Conservation (phyloP, 73 alveolate genomes). For the Urostyla sp. region DNA sequence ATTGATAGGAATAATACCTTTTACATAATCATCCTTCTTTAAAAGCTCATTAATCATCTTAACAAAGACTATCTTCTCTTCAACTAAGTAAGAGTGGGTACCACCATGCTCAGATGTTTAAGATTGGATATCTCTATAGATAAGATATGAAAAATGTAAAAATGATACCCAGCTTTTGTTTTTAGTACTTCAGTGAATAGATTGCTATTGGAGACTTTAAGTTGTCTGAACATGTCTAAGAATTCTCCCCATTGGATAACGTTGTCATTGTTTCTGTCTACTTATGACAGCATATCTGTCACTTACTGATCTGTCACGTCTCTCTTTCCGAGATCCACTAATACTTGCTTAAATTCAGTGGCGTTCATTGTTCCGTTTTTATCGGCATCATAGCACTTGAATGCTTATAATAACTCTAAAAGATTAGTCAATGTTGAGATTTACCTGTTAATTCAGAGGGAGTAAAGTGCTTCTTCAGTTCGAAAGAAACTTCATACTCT, state of each 20-base stretch:
- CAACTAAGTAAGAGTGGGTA: slow-evolving; percentile 82
- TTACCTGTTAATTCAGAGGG: slow-evolving; percentile 61
- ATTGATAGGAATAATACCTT: slow-evolving; percentile 88
- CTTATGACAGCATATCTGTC: slow-evolving; percentile 30
- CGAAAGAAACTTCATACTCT: slow-evolving; percentile 58
- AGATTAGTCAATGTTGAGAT: background rate
- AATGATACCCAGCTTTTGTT: slow-evolving; percentile 31
- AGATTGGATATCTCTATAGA: slow-evolving; percentile 1
- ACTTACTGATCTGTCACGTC: slow-evolving; percentile 56
- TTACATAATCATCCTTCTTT: slow-evolving; percentile 84
- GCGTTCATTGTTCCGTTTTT: slow-evolving; percentile 60
- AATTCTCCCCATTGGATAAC: slow-evolving; percentile 59
- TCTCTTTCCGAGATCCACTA: slow-evolving; percentile 58
- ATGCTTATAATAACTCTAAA: slow-evolving; percentile 43
- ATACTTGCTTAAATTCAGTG: slow-evolving; percentile 43
- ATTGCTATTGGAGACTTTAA: slow-evolving; percentile 36
- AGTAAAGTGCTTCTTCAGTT: slow-evolving; percentile 57
- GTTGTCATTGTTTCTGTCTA: slow-evolving; percentile 59
- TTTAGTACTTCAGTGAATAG: slow-evolving; percentile 17
- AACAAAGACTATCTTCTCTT: slow-evolving; percentile 81
- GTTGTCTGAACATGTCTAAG: slow-evolving; percentile 44
- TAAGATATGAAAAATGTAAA: background rate
- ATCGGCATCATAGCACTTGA: slow-evolving; percentile 59
- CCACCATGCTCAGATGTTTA: slow-evolving; percentile 31
- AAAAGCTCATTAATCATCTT: slow-evolving; percentile 77